Evolutionary conservation across 2,329 filamentous ascomycete genomes (phyloP), one percentile per base, ranked within the genome.

Genomic region (Sphaerulina populicola): DNA sequence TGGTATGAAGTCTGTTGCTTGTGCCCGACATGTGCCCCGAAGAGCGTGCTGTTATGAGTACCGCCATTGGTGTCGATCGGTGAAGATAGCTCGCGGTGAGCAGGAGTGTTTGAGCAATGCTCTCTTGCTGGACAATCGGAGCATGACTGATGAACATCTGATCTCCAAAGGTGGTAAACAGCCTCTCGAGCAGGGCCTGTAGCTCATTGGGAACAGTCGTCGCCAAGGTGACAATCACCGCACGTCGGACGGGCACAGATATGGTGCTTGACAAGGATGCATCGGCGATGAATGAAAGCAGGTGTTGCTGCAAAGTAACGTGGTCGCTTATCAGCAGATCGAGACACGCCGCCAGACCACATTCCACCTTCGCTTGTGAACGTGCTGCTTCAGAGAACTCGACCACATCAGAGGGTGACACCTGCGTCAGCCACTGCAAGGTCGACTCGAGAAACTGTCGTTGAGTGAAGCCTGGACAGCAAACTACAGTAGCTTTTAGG

Each of bases 61-160:
- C 68, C 54, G 83, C 82, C 59, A 84, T 75, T 0, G 83, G 80
- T 2, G 81, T 74, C 12, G 77, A 69, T 41, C 86, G 79, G 54
- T 86, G 76, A 0, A 94, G 73, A 63, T 88, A 89, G 8, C 89
- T 88, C 10, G 87, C 84, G 41, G 80, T 76, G 2, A 97, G 74
- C 0, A 95, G 78, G 2, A 96, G 71, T 6, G 86, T 77, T 68
- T 97, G 88, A 1, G 86, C 79, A 64, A 90, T 85, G 23, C 82
- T 88, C 77, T 97, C 88, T 76, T 98, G 93, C 62, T 90, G 86
- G 36, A 93, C 65, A n/a, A 86, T 79, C 4, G 90, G 83, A 0
- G 85, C 80, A 68, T 97, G 89, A 52, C 81, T 86, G 60, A 97
- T 88, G 62, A 89, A 94, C 9, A 97, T 73, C 44, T 85, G 81